Conservation (phyloP, 2,329 filamentous ascomycete species). For the Sclerotiophoma versabilis region DNA sequence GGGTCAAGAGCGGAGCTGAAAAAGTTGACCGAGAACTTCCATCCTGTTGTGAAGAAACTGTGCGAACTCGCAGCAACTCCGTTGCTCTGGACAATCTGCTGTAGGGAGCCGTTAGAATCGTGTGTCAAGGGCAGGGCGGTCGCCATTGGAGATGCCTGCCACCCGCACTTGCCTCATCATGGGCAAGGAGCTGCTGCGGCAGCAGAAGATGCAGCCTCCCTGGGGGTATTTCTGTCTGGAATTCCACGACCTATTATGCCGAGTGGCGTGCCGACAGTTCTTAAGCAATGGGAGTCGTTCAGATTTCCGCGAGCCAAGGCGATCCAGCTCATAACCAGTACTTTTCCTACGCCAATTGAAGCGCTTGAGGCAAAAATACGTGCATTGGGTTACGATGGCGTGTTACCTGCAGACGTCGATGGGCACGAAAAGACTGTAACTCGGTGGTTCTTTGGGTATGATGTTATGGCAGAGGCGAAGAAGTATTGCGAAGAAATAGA, state of each 20-base stretch:
- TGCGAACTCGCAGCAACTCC: conserved; percentile 10
- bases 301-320: conserved; percentile 2
- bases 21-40: neutral
- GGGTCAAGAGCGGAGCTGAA: neutral
- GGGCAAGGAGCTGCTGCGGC: conserved; percentile 8
- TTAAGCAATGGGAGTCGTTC: conserved; percentile 3
- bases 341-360: neutral
- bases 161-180: conserved; percentile 9
- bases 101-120: conserved; percentile 3
- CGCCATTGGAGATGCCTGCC: conserved; percentile 10
- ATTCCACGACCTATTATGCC: neutral
- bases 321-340: conserved; percentile 6
- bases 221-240: neutral
- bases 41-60: conserved; percentile 6
- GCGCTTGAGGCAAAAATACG: neutral
- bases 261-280: neutral
- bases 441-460: neutral
- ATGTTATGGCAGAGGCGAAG: conserved; percentile 1
- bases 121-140: conserved; percentile 5
- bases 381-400: neutral
- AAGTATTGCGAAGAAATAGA: neutral
- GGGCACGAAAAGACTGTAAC: conserved; percentile 3
- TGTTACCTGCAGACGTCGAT: conserved; percentile 2
- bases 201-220: conserved; percentile 10
- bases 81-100: conserved; percentile 12